Evolutionary conservation across 2,329 filamentous ascomycete species (phyloP).

Genomic region (Aphanoascus verrucosus): DNA sequence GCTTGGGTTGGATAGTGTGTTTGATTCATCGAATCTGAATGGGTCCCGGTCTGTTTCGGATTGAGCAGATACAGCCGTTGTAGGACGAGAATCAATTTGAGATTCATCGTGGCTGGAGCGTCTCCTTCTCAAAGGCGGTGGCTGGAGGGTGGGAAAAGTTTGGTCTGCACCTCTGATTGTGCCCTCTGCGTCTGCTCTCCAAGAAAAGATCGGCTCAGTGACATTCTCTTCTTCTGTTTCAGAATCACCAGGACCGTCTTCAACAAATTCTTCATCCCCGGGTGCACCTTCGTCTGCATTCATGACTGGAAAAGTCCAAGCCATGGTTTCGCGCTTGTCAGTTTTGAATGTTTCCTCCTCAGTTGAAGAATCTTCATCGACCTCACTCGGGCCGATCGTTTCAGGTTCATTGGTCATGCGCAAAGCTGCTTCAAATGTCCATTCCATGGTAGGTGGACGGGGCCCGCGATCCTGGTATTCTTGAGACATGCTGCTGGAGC

Average conservation of each 20-base stretch:
- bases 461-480: slow-evolving; percentile 28
- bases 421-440: slow-evolving; percentile 32
- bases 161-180: slow-evolving; percentile 4
- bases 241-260: slow-evolving; percentile 15
- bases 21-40: slow-evolving; percentile 33
- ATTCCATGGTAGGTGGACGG: slow-evolving; percentile 38
- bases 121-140: slow-evolving; percentile 3
- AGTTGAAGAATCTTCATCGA: slow-evolving; percentile 2
- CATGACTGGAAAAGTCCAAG: slow-evolving; percentile 46
- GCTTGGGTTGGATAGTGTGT: slow-evolving; percentile 19
- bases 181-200: slow-evolving; percentile 5
- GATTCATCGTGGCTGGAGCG: background rate
- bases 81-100: slow-evolving; percentile 30
- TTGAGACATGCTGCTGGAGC: slow-evolving; percentile 22
- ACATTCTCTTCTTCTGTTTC: slow-evolving; percentile 7
- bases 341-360: slow-evolving; percentile 13
- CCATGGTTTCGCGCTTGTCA: slow-evolving; percentile 36
- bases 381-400: background rate
- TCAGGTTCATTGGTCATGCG: slow-evolving; percentile 9
- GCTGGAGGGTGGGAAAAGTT: slow-evolving; percentile 10
- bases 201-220: background rate
- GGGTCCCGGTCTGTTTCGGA: slow-evolving; percentile 35
- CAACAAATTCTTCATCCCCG: slow-evolving; percentile 11
- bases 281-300: slow-evolving; percentile 17
- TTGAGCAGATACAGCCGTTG: slow-evolving; percentile 29